Base-by-base conservation (phyloP, 2,329 filamentous ascomycete species). In the Ophiostoma perfectum region DNA sequence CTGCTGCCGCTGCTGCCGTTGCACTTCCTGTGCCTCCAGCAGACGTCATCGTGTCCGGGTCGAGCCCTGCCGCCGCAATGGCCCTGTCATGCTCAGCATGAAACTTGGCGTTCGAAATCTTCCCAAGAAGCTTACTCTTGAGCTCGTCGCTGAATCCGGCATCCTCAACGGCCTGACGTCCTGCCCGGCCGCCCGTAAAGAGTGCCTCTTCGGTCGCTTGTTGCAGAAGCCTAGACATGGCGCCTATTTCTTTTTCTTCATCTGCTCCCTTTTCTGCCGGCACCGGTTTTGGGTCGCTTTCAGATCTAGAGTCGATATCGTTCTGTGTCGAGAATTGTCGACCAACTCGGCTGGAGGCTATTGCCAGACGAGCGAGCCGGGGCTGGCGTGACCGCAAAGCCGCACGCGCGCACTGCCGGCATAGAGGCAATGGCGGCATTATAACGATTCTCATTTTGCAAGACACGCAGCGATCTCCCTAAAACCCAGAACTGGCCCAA, bases 181-280 rank as follows among this genome's bases (percentile, higher is more conserved):
- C 86, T 12, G 86, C 82, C 68, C 80, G 79, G n/a, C 86, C 86
- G 44, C 85, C 86, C 1, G 82, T 83, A 41, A 86, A 74, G 0
- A 90, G 78, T 1, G 82, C 84, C 67, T 89, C 86, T 72, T 89
- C 87, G 1, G 87, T 89, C 1, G 87, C 86, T 73, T 88, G 81
- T 70, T 85, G 79, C 8, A 90, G 79, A 16, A 85, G 84, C 49
- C 84, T 81, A 8, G 84, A 78, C 82, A 89, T 82, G 38, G 83
- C 77, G 0, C 84, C 83, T 3, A 16, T 12, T 18, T 11, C 5
- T 18, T 38, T 55, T 9, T 16, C 9, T 5, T 18, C 16, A 27
- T 27, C 27, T 27, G 27, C 27, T 4, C 39, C 45, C 27, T 39
- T 42, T 4, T 27, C 12, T 6, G 45, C 12, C 9, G n/a, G n/a